Conservation (phyloP, 495 filamentous ascomycete genomes). For the Penicillium cinerascens region DNA sequence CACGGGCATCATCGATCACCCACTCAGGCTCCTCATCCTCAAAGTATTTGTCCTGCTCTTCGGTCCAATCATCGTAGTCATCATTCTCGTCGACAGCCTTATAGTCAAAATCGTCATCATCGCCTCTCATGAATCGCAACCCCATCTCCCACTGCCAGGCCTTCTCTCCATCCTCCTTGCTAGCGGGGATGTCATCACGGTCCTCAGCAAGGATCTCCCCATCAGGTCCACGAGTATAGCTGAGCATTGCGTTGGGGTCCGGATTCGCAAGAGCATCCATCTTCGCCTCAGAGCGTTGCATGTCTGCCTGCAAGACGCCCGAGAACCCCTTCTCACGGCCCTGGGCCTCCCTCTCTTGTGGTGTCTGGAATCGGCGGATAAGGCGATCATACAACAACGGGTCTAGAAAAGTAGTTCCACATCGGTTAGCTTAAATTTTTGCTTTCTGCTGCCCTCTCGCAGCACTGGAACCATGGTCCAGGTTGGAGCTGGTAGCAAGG, state of each 20-base stretch:
- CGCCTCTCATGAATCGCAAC: conserved; percentile 65
- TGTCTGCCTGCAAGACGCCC: conserved; percentile 66
- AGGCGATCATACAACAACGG: conserved; percentile 77
- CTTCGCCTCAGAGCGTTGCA: conserved; percentile 69
- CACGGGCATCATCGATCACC: conserved; percentile 47
- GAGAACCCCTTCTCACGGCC: conserved; percentile 70
- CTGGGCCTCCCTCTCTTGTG: conserved; percentile 68
- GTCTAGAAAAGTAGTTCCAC: conserved; percentile 45
- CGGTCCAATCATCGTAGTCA: conserved; percentile 59
- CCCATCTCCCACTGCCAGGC: conserved; percentile 67
- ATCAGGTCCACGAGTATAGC: conserved; percentile 44
- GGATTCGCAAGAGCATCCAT: conserved; percentile 59
- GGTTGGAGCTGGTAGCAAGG: conserved; percentile 11
- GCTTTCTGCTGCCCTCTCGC: conserved; percentile 4
- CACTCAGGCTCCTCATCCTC: conserved; percentile 70
- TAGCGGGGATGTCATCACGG: conserved; percentile 53
- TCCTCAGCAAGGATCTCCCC: conserved; percentile 58
- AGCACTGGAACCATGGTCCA: conserved; percentile 6
- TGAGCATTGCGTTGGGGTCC: conserved; percentile 47
- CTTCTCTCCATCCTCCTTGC: conserved; percentile 60
- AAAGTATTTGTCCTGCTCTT: conserved; percentile 69
- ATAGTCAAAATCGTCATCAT: conserved; percentile 77
- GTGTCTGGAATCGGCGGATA: conserved; percentile 71
- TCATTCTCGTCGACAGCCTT: conserved; percentile 63
- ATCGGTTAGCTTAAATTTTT: conserved; percentile 26